Evolutionary conservation across 495 filamentous ascomycete genomes (phyloP), one percentile per base, ranked within the genome.

Genomic region (Elaphomyces granulatus): DNA sequence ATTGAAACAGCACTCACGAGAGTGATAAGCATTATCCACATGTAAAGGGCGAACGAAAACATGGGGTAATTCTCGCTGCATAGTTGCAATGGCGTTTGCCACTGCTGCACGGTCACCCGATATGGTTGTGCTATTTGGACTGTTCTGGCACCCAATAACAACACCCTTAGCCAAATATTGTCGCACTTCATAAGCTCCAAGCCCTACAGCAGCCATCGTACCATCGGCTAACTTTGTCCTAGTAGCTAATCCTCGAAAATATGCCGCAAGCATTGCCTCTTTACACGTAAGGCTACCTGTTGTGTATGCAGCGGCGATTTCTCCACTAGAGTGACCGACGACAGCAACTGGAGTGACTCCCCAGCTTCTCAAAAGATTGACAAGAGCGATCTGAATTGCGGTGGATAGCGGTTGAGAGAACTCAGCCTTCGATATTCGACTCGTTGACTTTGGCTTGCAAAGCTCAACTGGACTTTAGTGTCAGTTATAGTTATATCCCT

Each of bases 21-120:
- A 72, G 44, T 72, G 69, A 43, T 68, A 73, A 1, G 68, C 68
- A 18, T 47, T 52, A 8, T 64, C 47, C 1, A 71, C 62, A 15
- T 51, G 48, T 1, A 71, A 37, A 10, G 45, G 16, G 38, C 51
- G 6, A 53, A 54, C 16, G 38, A 55, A 38, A 15, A 34, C 20
- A 21, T 46, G 44, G 1, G 45, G 49, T 1, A 47, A 32, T 3
- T 59, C 38, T 4, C 34, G 33, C 0, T 50, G 45, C 3, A 77
- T 47, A 4, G 55, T 40, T 20, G 43, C 44, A 38, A 61, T 50
- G 0, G 67, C 39, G 4, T 48, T 44, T n/a, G 60, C 47, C 12
- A 74, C 52, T 4, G 57, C 65, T 2, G 54, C 53, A 23, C 36
- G 36, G 19, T 60, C 59, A 0, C 59, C 59, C 8, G 58, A 59